phyloP scores from a whole-genome alignment of 352 stramenopile genomes.

The Phytopythium delawarense region DNA sequence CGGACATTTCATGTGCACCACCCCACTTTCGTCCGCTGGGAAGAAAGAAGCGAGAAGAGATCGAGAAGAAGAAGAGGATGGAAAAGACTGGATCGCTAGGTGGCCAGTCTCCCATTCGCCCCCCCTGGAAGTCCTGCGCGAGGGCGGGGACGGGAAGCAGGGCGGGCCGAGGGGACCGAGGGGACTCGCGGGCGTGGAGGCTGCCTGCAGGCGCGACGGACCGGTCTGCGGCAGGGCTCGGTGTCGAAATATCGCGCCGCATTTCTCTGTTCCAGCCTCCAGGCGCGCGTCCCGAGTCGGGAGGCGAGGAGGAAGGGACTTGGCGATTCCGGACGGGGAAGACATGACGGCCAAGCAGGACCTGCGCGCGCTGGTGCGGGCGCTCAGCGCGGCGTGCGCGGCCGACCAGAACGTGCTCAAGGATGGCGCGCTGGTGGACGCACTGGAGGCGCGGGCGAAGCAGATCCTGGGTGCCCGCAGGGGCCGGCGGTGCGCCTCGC shows the following conservation, averaged over 20 bases:
- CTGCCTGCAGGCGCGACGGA: background rate
- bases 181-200: too few relatives aligned
- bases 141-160: background rate
- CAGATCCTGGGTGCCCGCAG: conserved; percentile 44
- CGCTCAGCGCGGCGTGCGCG: conserved; percentile 56
- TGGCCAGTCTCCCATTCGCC: conserved; percentile 2
- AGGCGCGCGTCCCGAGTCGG: background rate
- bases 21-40: background rate
- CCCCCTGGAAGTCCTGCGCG: background rate
- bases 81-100: background rate
- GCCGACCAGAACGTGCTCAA: conserved; percentile 62
- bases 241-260: background rate
- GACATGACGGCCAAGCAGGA: conserved; percentile 16
- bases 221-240: background rate
- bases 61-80: background rate
- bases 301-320: too few relatives aligned
- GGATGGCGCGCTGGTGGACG: conserved; percentile 60
- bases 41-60: background rate
- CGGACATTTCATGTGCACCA: background rate
- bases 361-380: conserved; percentile 41
- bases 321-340: too few relatives aligned
- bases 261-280: background rate
- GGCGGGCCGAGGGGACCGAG: background rate
- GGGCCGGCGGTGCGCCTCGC: conserved; percentile 18
- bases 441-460: conserved; percentile 47